Base-by-base conservation (phyloP, 148 eudicot species). In the Spergularia marina region DNA sequence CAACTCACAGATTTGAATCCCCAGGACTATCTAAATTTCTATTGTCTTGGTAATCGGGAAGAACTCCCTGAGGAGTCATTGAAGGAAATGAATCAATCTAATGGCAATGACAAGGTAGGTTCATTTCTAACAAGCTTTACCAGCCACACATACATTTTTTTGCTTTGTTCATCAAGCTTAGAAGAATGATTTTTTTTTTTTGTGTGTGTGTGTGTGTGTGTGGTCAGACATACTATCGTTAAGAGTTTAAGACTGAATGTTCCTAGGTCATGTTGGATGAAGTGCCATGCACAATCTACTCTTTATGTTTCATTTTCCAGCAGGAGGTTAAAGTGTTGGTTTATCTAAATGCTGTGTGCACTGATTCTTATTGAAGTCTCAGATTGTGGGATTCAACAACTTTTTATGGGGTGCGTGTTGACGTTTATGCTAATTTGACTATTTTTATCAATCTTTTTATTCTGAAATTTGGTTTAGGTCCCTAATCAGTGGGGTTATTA, bases 21-120 rank as follows among this genome's bases (percentile, higher is more conserved):
- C 56, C 85, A 72, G 47, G 94, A 95, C 83, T 95, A 95, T 81
- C 79, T 95, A 76, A 95, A 92, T 82, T 95, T 95, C 84, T 95
- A 85, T 79, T 92, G 92, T 82, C 92, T 95, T 76, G 98, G 97
- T 41, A 91, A 95, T 25, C 87, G 97, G 61, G 98, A 95, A 82
- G 85, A 86, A 69, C 70, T 86, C 40, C 86, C 94, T 9, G 83
- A 80, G 62, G 87, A 83, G 54, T 71, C 61, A 41, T 13, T 13
- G 47, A 71, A 58, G 41, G 90, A 86, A 77, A 60, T 53, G 36
- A 67, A 81, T 56, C 78, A 83, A 74, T 66, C 86, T 71, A 79
- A 83, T 60, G 77, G 47, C 71, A 80, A 12, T 66, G 82, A 73
- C 59, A 85, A 89, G 97, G 94, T 90, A 79, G 56, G 40, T 71